Conservation (phyloP, 2,329 filamentous ascomycete genomes). For the Elsinoe fawcettii region DNA sequence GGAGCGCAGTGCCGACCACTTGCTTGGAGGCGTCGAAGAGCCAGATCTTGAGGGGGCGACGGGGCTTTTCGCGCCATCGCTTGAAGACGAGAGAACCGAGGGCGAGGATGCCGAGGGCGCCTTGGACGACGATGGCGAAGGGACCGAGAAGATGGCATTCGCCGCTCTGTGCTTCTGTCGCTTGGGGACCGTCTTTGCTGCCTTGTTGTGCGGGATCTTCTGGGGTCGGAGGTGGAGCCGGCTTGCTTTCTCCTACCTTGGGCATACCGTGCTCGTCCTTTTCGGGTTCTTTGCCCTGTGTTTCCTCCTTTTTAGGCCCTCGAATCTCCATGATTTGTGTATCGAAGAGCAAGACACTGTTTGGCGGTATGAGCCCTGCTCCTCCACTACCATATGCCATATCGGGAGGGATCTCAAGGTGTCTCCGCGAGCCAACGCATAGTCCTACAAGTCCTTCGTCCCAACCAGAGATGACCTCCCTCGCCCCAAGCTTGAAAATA, state of each 20-base stretch:
- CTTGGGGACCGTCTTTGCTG: conserved; percentile 14
- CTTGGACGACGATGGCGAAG: conserved; percentile 86
- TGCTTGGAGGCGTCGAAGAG: conserved; percentile 97
- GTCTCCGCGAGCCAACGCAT: conserved; percentile 90
- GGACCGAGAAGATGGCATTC: conserved; percentile 84
- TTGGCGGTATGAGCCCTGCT: conserved; percentile 68
- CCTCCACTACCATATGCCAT: conserved; percentile 70
- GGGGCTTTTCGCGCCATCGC: conserved; percentile 82
- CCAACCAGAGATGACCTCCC: conserved; percentile 90
- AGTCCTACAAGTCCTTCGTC: conserved; percentile 84
- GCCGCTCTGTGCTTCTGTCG: conserved; percentile 36
- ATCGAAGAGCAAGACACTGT: conserved; percentile 80
- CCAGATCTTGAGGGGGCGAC: conserved; percentile 92
- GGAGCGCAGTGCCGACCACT: conserved; percentile 83
- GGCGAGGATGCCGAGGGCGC: conserved; percentile 73
- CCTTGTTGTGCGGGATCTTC: not conserved
- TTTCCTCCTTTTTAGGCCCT: conserved; percentile 45
- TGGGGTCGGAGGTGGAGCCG: conserved; percentile 16
- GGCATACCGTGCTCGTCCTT: conserved; percentile 8
- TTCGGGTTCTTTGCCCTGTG: not conserved
- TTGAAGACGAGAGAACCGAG: conserved; percentile 86
- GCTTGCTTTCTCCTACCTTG: conserved; percentile 12
- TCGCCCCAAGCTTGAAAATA: conserved; percentile 67
- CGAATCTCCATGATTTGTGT: conserved; percentile 81
- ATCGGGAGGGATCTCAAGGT: conserved; percentile 80